phyloP scores from a whole-genome alignment of 2,329 filamentous ascomycete species.

The Alternaria viburni region DNA sequence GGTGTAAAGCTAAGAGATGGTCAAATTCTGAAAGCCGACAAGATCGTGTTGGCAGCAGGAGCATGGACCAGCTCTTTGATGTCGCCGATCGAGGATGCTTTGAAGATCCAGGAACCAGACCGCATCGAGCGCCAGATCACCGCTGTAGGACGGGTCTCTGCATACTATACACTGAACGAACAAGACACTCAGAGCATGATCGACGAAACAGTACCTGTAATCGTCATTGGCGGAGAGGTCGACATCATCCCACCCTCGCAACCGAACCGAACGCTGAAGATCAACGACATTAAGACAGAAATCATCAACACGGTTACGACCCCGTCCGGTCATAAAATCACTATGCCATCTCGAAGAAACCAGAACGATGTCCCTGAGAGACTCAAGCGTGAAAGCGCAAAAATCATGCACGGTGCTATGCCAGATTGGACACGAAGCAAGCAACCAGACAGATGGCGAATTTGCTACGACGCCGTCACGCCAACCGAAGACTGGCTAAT shows the following conservation, averaged over 20 bases:
- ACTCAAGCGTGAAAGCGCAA: constrained; percentile 53
- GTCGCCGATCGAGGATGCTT: constrained; percentile 55
- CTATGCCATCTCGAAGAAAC: constrained; percentile 55
- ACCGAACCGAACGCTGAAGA: constrained; percentile 60
- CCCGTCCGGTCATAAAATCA: constrained; percentile 59
- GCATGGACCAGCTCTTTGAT: constrained; percentile 64
- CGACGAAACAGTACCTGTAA: constrained; percentile 61
- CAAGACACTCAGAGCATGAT: constrained; percentile 51
- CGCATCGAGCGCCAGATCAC: constrained; percentile 60
- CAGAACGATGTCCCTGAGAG: constrained; percentile 52
- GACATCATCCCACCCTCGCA: constrained; percentile 59
- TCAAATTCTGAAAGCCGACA: constrained; percentile 56
- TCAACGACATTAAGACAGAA: constrained; percentile 63
- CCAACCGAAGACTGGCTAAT: constrained; percentile 69
- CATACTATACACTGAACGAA: constrained; percentile 61
- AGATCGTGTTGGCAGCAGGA: constrained; percentile 62
- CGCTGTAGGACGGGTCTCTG: constrained; percentile 66
- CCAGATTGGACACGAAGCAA: constrained; percentile 42
- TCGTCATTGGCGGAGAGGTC: constrained; percentile 56
- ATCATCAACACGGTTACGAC: constrained; percentile 62
- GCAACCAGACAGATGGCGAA: constrained; percentile 52
- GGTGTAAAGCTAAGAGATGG: constrained; percentile 61
- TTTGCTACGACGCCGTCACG: constrained; percentile 67
- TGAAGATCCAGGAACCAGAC: constrained; percentile 53
- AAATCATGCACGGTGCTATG: constrained; percentile 37